Conservation (phyloP, 73 alveolate genomes). For the Uronychia binucleata region DNA sequence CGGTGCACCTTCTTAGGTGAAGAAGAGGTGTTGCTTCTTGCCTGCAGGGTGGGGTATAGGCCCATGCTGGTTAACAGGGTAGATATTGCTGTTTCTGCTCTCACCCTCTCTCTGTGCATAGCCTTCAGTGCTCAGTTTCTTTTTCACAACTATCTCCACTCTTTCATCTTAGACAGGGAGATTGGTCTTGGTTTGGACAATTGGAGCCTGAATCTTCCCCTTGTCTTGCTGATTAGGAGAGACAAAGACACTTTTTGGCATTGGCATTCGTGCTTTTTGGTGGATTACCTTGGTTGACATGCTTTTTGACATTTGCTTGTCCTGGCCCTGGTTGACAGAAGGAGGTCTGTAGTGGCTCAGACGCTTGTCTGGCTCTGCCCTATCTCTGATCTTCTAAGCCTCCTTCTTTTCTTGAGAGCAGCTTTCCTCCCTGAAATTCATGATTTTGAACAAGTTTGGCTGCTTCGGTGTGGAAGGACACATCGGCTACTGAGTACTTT, state of each 20-base stretch:
- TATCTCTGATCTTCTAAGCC: not conserved
- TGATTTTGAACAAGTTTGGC: not conserved
- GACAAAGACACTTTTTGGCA: not conserved
- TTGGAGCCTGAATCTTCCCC: too few relatives aligned
- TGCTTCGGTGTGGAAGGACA: not conserved
- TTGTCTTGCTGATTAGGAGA: not conserved
- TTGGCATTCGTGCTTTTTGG: not conserved
- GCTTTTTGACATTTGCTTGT: not conserved
- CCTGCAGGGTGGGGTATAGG: not conserved
- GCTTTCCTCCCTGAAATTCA: not conserved
- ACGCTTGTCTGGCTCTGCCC: not conserved
- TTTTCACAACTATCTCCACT: not conserved
- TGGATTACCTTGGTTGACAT: not conserved
- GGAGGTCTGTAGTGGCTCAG: not conserved
- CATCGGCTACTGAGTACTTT: too few relatives aligned
- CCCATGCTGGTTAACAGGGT: too few relatives aligned
- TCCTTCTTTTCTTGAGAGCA: not conserved
- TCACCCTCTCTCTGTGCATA: not conserved
- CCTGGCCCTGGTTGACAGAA: not conserved
- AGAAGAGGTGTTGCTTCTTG: not conserved
- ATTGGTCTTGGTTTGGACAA: not conserved
- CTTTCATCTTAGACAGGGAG: not conserved
- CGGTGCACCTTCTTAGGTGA: not conserved
- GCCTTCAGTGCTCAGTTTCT: not conserved
- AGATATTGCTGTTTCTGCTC: not conserved